Evolutionary conservation across 306 rosid genomes (phyloP).

Genomic region (Trifolium subterraneum): DNA sequence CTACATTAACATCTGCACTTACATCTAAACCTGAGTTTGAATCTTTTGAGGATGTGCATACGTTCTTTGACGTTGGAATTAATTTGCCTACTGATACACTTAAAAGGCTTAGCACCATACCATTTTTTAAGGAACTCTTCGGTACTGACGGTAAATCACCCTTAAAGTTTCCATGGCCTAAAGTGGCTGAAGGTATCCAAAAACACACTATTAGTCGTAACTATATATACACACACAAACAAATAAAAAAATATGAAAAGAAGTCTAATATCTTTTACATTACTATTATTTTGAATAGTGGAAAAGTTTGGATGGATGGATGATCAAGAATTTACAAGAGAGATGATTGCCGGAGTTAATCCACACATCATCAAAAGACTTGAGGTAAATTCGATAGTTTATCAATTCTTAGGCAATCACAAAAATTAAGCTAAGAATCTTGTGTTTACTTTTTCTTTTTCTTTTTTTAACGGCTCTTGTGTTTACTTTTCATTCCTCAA

Average conservation of each 20-base stretch:
- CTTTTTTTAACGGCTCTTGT: too few relatives aligned
- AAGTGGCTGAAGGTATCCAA: slow-evolving; percentile 63
- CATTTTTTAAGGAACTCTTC: slow-evolving; percentile 52
- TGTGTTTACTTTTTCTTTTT: too few relatives aligned
- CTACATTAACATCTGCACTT: slow-evolving; percentile 42
- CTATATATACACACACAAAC: too few relatives aligned
- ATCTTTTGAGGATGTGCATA: slow-evolving; percentile 48
- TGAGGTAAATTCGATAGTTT: slow-evolving; percentile 6
- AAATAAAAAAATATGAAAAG: background rate
- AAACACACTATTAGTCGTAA: too few relatives aligned
- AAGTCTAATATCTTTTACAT: background rate
- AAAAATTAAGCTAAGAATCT: background rate
- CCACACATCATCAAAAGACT: slow-evolving; percentile 55
- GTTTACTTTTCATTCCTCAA: background rate
- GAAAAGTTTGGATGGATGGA: slow-evolving; percentile 68
- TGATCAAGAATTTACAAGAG: slow-evolving; percentile 80
- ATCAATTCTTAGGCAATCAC: background rate
- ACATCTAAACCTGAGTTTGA: slow-evolving; percentile 44
- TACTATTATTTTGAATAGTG: slow-evolving; percentile 50
- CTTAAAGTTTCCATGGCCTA: slow-evolving; percentile 56
- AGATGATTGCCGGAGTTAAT: slow-evolving; percentile 76
- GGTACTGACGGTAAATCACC: slow-evolving; percentile 53
- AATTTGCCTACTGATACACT: slow-evolving; percentile 48
- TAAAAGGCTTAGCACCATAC: slow-evolving; percentile 45
- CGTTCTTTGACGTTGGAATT: slow-evolving; percentile 62